Evolutionary conservation across 1,139 yeast genomes (phyloP).

Genomic region (Saccharomyces hybrid): DNA sequence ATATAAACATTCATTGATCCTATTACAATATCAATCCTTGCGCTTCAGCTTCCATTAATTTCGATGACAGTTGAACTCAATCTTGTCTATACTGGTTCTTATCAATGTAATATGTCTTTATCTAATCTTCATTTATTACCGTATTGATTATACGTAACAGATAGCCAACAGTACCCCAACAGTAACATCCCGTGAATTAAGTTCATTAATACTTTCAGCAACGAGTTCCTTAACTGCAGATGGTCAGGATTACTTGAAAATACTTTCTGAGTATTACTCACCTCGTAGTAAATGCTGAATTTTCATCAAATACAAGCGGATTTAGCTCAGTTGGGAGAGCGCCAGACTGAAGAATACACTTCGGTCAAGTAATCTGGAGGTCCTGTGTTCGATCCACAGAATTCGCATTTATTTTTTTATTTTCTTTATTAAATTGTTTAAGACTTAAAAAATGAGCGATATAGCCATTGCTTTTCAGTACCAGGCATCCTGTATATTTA

Average conservation of each 20-base stretch:
- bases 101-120: too few species aligned
- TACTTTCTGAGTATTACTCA: neutral
- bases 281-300: neutral
- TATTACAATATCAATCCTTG: too few species aligned
- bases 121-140: too few species aligned
- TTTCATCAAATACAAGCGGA: conserved; percentile 9
- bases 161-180: neutral
- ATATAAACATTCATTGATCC: neutral
- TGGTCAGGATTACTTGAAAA: neutral
- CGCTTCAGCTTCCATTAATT: too few species aligned
- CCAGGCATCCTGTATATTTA: neutral
- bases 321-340: conserved; percentile 23
- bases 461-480: neutral
- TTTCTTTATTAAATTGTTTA: neutral
- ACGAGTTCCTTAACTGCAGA: neutral
- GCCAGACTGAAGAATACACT: conserved; percentile 20
- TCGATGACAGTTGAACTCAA: too few species aligned
- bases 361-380: conserved; percentile 50
- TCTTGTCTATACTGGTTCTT: too few species aligned
- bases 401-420: conserved; percentile 47
- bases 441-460: neutral
- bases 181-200: neutral
- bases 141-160: too few species aligned
- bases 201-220: neutral
- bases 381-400: conserved; percentile 89